Evolutionary conservation across 176 grass and related monocot species (phyloP), one percentile per base, ranked within the genome.

Genomic region (Aegilops sharonensis): DNA sequence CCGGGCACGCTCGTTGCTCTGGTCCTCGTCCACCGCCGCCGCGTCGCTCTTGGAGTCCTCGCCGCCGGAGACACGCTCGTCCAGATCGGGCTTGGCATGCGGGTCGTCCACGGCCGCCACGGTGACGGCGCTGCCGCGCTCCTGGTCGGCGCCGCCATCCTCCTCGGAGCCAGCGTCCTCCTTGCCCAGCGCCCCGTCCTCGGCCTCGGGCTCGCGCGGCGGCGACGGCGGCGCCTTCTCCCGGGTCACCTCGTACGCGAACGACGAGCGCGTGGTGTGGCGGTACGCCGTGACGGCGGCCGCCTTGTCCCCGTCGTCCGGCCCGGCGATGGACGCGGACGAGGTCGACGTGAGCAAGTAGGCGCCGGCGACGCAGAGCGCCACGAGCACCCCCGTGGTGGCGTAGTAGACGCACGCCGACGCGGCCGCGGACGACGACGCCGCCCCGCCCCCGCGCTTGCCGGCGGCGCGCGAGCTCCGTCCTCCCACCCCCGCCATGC

Each of bases 331-430:
- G 11, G 86, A 60, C 68, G 83, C 36, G 39, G 92, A 68, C 4
- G 88, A 92, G 40, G 92, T 88, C 1, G 92, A 92, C 20, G 91
- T 87, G 50, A 96, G 89, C 62, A 99, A 90, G 88, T 88, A 99
- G 0, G 90, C 96, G 3, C 91, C 96, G 13, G 92, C 87, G 71
- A 95, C 64, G 82, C 96, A 98, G 17, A 95, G 84, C 30, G 89
- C 78, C 25, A 98, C 93, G 70, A 95, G 89, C 42, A 98, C 37
- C 7, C 75, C 93, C 18, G 94, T 95, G 4, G 90, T 95, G 48
- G 90, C 85, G 84, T 94, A 98, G 91, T 95, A 98, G 23, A 89
- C 87, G 73, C 78, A 92, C 64, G 89, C 88, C 1, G 87, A 87
- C 37, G 93, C 80, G 11, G 91, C 68, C 4, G 93, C 64, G 11